Percentiles rank a stretch among this genome's conserved stretches.
Conservation (phyloP, 345 rosid species). For the Acer negundo region DNA sequence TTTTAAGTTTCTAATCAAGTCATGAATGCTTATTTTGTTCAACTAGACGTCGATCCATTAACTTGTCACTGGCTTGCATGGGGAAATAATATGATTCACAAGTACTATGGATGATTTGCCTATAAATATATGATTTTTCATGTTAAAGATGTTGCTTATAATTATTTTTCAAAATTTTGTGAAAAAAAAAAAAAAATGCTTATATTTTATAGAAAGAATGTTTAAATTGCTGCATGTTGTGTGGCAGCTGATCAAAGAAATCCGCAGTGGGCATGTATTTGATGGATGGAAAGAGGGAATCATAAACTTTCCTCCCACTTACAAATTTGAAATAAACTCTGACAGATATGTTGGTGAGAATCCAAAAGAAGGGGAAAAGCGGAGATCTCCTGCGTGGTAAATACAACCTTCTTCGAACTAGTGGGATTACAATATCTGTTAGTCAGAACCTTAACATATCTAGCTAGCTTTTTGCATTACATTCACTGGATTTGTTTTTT, state of each 20-base stretch:
- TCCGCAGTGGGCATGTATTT: constrained; percentile 73
- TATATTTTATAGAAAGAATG: background rate
- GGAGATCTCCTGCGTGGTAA: constrained; percentile 98
- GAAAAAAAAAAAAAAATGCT: background rate
- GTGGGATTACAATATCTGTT: background rate
- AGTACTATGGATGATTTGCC: background rate
- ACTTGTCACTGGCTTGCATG: background rate
- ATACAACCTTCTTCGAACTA: constrained; percentile 9
- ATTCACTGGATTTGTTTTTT: background rate
- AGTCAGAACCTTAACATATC: background rate
- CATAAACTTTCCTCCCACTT: constrained; percentile 88
- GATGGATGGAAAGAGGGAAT: constrained; percentile 93
- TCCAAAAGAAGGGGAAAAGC: constrained; percentile 83
- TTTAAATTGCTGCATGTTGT: constrained; percentile 17
- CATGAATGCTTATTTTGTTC: background rate
- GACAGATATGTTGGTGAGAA: constrained; percentile 85
- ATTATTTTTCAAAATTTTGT: background rate
- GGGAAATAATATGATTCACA: background rate
- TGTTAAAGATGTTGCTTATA: background rate
- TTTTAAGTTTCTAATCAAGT: background rate
- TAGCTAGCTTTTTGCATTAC: background rate
- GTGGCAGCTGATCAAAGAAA: constrained; percentile 74
- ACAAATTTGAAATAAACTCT: constrained; percentile 86
- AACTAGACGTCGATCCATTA: background rate
- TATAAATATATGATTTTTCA: background rate